Conservation (phyloP, 2,329 filamentous ascomycete genomes). For the Aaosphaeria pasadenensis region DNA sequence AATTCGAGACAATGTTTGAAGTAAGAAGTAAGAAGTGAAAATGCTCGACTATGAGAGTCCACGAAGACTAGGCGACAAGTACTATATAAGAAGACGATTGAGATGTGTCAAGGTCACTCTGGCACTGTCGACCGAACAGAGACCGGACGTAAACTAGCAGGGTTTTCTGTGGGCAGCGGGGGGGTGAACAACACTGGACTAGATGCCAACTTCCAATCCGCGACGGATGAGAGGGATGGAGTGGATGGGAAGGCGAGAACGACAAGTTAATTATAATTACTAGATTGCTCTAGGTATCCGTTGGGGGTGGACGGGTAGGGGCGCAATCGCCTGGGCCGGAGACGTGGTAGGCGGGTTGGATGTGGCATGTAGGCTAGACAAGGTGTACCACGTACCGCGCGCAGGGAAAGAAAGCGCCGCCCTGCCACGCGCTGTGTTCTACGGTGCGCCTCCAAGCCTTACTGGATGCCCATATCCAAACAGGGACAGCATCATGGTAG, state of each 20-base stretch:
- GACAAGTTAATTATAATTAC: not conserved
- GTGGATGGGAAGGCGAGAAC: not conserved
- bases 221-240: not conserved
- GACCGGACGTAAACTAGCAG: not conserved
- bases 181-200: not conserved
- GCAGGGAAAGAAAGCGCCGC: too few relatives aligned
- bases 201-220: not conserved
- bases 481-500: too few relatives aligned
- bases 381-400: too few relatives aligned
- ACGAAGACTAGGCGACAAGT: conserved; percentile 2
- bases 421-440: too few relatives aligned
- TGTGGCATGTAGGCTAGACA: too few relatives aligned
- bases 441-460: too few relatives aligned
- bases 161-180: not conserved
- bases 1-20: conserved; percentile 4
- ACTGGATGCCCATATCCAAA: too few relatives aligned
- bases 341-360: not conserved
- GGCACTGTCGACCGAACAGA: conserved; percentile 1
- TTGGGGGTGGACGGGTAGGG: not conserved
- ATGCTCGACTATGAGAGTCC: conserved; percentile 25
- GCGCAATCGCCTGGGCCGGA: not conserved
- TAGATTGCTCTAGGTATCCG: not conserved
- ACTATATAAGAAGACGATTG: conserved; percentile 1
- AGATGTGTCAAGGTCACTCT: conserved; percentile 26
- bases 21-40: conserved; percentile 4